Percentiles rank a stretch among this genome's conserved stretches.
Conservation (phyloP, 2,329 filamentous ascomycete species). For the Botrytis deweyae region DNA sequence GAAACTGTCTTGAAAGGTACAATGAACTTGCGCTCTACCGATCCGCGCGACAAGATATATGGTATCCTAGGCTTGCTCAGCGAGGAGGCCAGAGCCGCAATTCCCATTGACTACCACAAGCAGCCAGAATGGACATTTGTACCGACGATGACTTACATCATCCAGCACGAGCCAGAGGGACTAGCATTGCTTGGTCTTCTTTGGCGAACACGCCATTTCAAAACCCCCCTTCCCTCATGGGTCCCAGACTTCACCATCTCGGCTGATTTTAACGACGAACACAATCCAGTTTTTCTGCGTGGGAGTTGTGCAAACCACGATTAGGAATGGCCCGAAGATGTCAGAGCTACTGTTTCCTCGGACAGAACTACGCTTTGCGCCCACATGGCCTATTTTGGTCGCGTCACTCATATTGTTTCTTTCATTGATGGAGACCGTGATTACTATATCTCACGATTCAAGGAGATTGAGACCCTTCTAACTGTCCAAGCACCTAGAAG, state of each 20-base stretch:
- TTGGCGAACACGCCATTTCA: conserved; percentile 17
- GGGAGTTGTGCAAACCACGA: not conserved
- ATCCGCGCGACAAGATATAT: conserved; percentile 24
- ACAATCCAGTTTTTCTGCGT: conserved; percentile 13
- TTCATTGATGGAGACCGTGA: conserved; percentile 5
- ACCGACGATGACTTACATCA: conserved; percentile 19
- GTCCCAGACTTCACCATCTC: conserved; percentile 21
- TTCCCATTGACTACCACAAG: conserved; percentile 19
- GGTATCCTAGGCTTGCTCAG: conserved; percentile 20
- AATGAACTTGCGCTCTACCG: conserved; percentile 22
- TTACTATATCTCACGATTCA: not conserved
- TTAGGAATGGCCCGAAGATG: conserved; percentile 4
- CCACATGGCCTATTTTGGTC: not conserved
- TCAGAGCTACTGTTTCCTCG: not conserved
- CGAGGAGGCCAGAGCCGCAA: conserved; percentile 10
- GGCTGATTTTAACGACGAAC: conserved; percentile 8
- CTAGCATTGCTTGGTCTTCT: conserved; percentile 19
- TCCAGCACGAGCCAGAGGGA: conserved; percentile 15
- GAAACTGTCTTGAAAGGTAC: conserved; percentile 14
- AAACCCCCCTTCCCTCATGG: conserved; percentile 19
- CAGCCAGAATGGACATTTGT: conserved; percentile 21
- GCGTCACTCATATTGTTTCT: conserved; percentile 5
- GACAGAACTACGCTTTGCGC: conserved; percentile 1
- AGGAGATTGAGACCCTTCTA: conserved; percentile 3
- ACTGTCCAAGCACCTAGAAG: not conserved